A percentile compares a stretch with the other conserved stretches of the same genome.
Evolutionary conservation across 2,329 filamentous ascomycete genomes (phyloP).

Genomic region (Phialophora expanda): DNA sequence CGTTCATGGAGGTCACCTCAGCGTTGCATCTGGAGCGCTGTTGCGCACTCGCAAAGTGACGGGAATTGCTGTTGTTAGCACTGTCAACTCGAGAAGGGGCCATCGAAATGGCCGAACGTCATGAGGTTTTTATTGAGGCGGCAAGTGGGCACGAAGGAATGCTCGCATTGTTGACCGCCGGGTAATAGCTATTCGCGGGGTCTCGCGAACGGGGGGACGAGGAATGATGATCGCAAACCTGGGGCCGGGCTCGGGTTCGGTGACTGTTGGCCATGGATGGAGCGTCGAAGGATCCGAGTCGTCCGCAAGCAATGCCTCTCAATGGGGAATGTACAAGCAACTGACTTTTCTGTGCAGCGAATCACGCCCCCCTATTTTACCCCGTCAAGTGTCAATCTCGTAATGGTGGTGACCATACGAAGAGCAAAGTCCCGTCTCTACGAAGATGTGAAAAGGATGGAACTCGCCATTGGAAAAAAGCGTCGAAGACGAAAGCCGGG

Average conservation of each 20-base stretch:
- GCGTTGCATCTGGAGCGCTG: not conserved
- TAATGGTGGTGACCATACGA: not conserved
- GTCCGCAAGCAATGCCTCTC: not conserved
- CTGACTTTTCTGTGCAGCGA: not conserved
- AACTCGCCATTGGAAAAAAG: not conserved
- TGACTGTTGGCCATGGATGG: no score
- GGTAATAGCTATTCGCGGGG: not conserved
- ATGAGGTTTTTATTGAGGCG: not conserved
- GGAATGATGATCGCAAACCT: not conserved
- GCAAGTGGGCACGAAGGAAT: not conserved
- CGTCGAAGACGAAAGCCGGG: not conserved
- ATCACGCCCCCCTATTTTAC: not conserved
- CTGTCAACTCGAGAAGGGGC: not conserved
- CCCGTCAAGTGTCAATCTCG: not conserved
- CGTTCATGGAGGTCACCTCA: not conserved
- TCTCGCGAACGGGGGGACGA: not conserved
- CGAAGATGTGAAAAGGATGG: not conserved
- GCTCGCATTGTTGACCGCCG: not conserved
- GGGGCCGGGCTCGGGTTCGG: not conserved
- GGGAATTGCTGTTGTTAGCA: not conserved
- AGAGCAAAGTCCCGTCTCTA: not conserved
- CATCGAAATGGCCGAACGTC: not conserved
- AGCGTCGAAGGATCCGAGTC: not conserved
- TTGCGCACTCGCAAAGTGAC: not conserved
- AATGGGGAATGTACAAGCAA: not conserved